phyloP scores from a whole-genome alignment of 768 basidiomycete genomes.

The Rhizopogon vesiculosus region DNA sequence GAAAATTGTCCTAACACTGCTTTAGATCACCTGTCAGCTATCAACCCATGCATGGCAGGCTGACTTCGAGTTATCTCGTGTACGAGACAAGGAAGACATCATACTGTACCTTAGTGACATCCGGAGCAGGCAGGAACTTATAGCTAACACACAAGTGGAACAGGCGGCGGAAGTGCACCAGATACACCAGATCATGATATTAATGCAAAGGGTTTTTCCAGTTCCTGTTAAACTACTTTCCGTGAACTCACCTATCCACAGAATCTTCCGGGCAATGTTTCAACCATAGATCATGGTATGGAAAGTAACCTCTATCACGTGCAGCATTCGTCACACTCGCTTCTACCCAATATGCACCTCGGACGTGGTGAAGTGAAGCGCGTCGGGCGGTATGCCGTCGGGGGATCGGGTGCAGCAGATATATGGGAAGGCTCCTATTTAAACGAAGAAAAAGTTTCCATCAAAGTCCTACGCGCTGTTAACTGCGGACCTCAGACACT shows the following conservation, averaged over 20 bases:
- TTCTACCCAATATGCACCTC: conserved; percentile 48
- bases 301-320: conserved; percentile 46
- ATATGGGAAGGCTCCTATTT: conserved; percentile 54
- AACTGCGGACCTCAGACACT: conserved; percentile 41
- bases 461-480: conserved; percentile 52
- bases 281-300: conserved; percentile 35
- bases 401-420: conserved; percentile 50
- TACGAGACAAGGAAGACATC: conserved; percentile 40
- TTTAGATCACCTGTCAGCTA: conserved; percentile 40
- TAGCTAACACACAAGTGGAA: conserved; percentile 25
- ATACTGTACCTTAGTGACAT: conserved; percentile 39
- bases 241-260: conserved; percentile 13
- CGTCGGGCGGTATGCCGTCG: conserved; percentile 44
- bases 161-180: conserved; percentile 30
- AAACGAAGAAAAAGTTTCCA: conserved; percentile 48
- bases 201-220: conserved; percentile 43
- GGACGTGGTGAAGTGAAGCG: conserved; percentile 48
- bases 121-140: conserved; percentile 33
- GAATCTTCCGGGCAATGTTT: conserved; percentile 16
- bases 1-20: background rate
- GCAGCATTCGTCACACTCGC: conserved; percentile 38
- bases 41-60: conserved; percentile 47
- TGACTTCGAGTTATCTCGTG: conserved; percentile 32
- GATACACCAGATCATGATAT: conserved; percentile 37
- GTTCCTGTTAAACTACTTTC: background rate